Base-by-base conservation (phyloP, 2,329 filamentous ascomycete genomes). In the Pestalotiopsis sp. region DNA sequence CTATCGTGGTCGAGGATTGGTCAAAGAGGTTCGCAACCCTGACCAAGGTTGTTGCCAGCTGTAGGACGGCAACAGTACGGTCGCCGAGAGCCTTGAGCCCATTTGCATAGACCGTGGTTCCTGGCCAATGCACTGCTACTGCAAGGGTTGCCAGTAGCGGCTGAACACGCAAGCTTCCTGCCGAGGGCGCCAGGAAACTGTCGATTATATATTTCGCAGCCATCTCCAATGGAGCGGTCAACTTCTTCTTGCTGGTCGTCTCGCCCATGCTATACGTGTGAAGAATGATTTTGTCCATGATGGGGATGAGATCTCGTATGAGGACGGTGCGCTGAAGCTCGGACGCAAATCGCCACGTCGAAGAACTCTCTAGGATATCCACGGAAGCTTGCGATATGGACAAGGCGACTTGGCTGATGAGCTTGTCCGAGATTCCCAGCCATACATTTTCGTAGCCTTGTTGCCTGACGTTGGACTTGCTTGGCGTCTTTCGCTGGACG, bases 361-460 rank as follows among this genome's bases (percentile, higher is more conserved):
- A 88, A 49, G 92, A 93, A 78, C 92, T 96, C 81, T 97, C 94
- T 73, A 97, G 92, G 6, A 97, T 88, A 75, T 97, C 94, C 27
- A 97, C 87, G 71, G 93, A 86, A 2, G 91, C 91, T 72, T 92
- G 90, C 6, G 91, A 91, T 74, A 95, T 92, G 3, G 91, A 90
- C 60, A 91, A 83, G 52, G 94, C 84, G 20, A 95, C 90, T 62
- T 88, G 89, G 59, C 89, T 87, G 73, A 97, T 87, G 52, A 92
- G 87, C 76, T 94, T 92, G 73, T 97, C 92, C 4, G 94, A 92
- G 39, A 93, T 91, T 5, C 92, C 91, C 49, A 92, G 87, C 81
- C 91, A 91, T 68, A 90, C 82, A 70, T 87, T 88, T 11, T 84
- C 76, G 41, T 80, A 82, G 6, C 80, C 78, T 67, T 83, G 82